phyloP scores from a whole-genome alignment of 306 rosid species.

The Corylus avellana region DNA sequence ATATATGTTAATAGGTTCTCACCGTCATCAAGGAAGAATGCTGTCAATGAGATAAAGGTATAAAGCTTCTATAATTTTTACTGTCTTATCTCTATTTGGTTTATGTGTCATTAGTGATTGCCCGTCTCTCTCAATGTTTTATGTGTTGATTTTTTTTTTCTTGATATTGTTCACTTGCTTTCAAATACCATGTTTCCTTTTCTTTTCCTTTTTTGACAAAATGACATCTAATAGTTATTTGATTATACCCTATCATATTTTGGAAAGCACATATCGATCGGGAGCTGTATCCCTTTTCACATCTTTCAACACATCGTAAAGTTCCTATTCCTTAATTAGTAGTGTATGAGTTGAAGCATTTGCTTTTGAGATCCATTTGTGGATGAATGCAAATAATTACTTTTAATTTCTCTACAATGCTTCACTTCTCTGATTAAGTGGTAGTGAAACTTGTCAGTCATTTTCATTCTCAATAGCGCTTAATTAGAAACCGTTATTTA shows the following conservation, averaged over 20 bases:
- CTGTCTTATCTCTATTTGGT: conserved; percentile 13
- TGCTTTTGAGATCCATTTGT: neutral
- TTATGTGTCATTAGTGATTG: conserved; percentile 8
- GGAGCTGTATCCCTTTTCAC: neutral
- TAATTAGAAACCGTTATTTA: neutral
- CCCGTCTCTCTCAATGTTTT: conserved; percentile 15
- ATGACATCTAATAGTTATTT: neutral
- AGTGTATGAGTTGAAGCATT: neutral
- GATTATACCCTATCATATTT: neutral
- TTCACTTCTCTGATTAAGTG: neutral
- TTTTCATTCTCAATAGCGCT: neutral
- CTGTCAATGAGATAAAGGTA: conserved; percentile 94
- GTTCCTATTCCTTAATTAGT: neutral
- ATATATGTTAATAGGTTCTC: conserved; percentile 84
- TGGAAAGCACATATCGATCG: neutral
- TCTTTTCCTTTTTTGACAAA: neutral
- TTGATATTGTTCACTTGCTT: neutral
- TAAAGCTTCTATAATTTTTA: conserved; percentile 50
- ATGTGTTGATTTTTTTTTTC: neutral
- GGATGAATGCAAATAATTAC: neutral
- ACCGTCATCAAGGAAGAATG: conserved; percentile 74
- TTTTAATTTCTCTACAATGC: neutral
- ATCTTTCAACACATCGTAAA: neutral
- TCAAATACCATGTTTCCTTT: neutral
- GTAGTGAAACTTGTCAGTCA: neutral